Base-by-base conservation (phyloP, 208 protist genomes). In the Leishmania martiniquensis region DNA sequence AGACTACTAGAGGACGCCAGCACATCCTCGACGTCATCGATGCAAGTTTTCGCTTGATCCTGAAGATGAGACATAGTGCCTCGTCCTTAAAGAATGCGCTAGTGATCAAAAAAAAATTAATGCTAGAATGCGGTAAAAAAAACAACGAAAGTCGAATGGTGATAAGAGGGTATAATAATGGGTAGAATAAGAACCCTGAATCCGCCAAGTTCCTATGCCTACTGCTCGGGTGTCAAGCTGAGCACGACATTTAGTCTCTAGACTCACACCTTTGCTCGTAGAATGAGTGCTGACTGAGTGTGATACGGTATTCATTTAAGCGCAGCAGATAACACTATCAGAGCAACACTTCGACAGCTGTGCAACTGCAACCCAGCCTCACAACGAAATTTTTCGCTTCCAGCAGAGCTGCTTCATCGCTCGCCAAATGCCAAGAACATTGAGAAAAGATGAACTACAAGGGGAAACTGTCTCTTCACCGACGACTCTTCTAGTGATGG, bases 21-120 rank as follows among this genome's bases (percentile, higher is more conserved):
- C 54, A 81, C 57, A 29, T 80, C 79, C 12, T 82, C 75, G 20
- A 76, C 65, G 17, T 70, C 49, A 47, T 77, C 59, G 29, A 87
- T 80, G 63, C 83, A 81, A 20, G 60, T 15, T 54, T 60, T 77
- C n/a, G 81, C 67, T 68, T 79, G 59, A 39, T 15, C 81, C 45
- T 87, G 83, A 57, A 87, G 63, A 25, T 84, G 74, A 1, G 83
- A 54, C 83, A 87, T 87, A 49, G 22, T 47, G 29, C 34, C 32
- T 60, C 5, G 47, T 60, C 22, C 12, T 44, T 1, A 49, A 2
- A 2, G 52, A 47, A 44, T 62, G 7, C 17, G 1, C 4, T 37
- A 37, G 49, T 22, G 20, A 42, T 22, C 22, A 45, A 44, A 32
- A 47, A 10, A 12, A 34, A 45, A 22, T n/a, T n/a, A 57, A 45